Conservation (phyloP, 2,329 filamentous ascomycete genomes). For the Aureobasidium sp. region DNA sequence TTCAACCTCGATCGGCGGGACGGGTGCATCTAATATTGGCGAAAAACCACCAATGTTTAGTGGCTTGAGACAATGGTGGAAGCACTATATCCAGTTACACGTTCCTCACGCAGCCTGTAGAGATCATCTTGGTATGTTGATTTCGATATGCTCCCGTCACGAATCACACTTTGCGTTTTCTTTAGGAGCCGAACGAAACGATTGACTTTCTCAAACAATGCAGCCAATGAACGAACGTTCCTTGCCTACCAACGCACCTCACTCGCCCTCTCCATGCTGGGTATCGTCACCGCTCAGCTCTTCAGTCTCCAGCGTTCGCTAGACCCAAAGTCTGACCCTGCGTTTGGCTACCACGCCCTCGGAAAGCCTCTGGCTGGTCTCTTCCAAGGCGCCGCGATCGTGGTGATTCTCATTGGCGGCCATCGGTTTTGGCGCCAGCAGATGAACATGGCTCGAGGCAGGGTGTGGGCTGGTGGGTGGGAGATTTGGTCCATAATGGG, state of each 20-base stretch:
- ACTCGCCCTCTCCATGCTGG: slow-evolving; percentile 57
- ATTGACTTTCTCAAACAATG: neutral
- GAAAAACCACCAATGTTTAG: slow-evolving; percentile 15
- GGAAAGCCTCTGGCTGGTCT: slow-evolving; percentile 50
- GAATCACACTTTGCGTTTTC: neutral
- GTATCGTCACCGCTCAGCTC: slow-evolving; percentile 57
- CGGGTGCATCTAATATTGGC: neutral
- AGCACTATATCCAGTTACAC: slow-evolving; percentile 39
- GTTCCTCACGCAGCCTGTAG: slow-evolving; percentile 43
- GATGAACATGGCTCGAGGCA: slow-evolving; percentile 48
- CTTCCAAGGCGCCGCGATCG: slow-evolving; percentile 41
- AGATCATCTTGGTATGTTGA: slow-evolving; percentile 46
- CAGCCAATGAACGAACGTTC: slow-evolving; percentile 67
- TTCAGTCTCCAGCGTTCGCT: slow-evolving; percentile 50
- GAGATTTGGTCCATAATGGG: slow-evolving; percentile 44
- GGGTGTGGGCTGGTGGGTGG: slow-evolving; percentile 49
- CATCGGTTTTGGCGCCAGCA: slow-evolving; percentile 54
- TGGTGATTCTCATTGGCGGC: slow-evolving; percentile 45
- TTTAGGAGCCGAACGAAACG: neutral
- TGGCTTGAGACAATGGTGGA: slow-evolving; percentile 35
- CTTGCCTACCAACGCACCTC: slow-evolving; percentile 65
- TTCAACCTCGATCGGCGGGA: neutral
- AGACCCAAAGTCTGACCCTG: slow-evolving; percentile 30
- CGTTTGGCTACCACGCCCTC: slow-evolving; percentile 51
- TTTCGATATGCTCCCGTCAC: neutral